Conservation (phyloP, 2,329 filamentous ascomycete species). For the Neonectria coccinea region DNA sequence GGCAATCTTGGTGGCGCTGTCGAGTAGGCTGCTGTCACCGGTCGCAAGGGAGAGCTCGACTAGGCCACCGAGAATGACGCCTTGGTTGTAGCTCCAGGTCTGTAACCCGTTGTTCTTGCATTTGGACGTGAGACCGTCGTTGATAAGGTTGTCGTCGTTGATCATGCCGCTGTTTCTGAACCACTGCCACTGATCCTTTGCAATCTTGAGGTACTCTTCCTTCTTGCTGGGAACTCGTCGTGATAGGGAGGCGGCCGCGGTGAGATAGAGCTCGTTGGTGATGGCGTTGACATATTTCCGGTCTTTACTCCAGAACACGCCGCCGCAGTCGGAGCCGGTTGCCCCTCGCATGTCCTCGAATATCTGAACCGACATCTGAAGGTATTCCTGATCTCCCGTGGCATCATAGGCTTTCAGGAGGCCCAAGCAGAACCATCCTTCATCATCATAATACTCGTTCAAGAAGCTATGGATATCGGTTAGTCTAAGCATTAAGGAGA, state of each 20-base stretch:
- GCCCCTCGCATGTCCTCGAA: slow-evolving; percentile 68
- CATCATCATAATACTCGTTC: slow-evolving; percentile 69
- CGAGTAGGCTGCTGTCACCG: slow-evolving; percentile 55
- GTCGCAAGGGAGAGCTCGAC: slow-evolving; percentile 63
- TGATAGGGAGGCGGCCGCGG: slow-evolving; percentile 64
- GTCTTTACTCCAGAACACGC: slow-evolving; percentile 69
- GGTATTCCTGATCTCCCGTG: slow-evolving; percentile 63
- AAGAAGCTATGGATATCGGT: slow-evolving; percentile 50
- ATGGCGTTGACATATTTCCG: slow-evolving; percentile 65
- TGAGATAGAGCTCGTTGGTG: slow-evolving; percentile 69
- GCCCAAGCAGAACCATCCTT: slow-evolving; percentile 59
- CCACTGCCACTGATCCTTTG: slow-evolving; percentile 65
- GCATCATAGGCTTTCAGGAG: slow-evolving; percentile 55
- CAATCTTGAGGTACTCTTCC: slow-evolving; percentile 59
- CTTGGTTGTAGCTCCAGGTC: slow-evolving; percentile 69
- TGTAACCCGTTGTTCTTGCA: slow-evolving; percentile 65
- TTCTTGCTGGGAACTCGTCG: slow-evolving; percentile 57
- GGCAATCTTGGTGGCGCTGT: slow-evolving; percentile 61
- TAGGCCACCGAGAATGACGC: slow-evolving; percentile 66
- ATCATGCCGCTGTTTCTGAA: slow-evolving; percentile 64
- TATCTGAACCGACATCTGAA: slow-evolving; percentile 63
- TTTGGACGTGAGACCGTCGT: slow-evolving; percentile 62
- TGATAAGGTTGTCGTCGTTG: slow-evolving; percentile 62
- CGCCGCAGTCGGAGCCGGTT: slow-evolving; percentile 60
- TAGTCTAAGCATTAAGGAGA: too few relatives aligned